Evolutionary conservation across 129 eudicot species (phyloP), one percentile per base, ranked within the genome.

Genomic region (Heracleum sosnowskyi): DNA sequence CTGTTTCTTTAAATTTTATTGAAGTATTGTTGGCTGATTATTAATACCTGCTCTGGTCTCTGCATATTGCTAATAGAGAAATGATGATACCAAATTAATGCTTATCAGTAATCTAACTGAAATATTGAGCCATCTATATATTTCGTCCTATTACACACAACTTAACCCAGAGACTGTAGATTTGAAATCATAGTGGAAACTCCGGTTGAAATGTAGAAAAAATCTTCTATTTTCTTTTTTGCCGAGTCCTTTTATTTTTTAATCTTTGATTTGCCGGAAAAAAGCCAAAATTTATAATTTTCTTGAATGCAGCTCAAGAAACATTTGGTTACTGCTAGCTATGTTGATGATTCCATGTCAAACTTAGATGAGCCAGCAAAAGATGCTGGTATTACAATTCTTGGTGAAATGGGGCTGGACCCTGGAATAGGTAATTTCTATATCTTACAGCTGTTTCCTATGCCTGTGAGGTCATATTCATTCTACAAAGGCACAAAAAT

Each of bases 381-480:
- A 85, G 84, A 69, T 74, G 86, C 91, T 80, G 97, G 96, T 45
- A 80, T 96, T 78, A 90, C 96, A 34, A 89, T 96, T 85, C 89
- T 96, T 77, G 96, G 99, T 78, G 97, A 96, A 89, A 96, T 96
- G 99, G 99, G 99, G 72, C 80, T 96, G 90, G 99, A 96, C 83
- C 99, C 99, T 76, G 99, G 99, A 87, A 90, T 96, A 86, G 99
- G 99, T 92, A 83, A 44, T 69, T 36, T 17, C 16, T 42, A 29
- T 41, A 57, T 75, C 29, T 42, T 17, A 41, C 0, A 17, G 41
- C 71, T 28, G 10, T 28, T 78, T 31, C 7, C 34, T 41, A 24
- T 64, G 34, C 71, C 71, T 64, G 18, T 64, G 37, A 31, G 69
- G 28, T 62, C 69, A 62, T n/a, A 62, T 62, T 26, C 18, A 62